Evolutionary conservation across 495 filamentous ascomycete genomes (phyloP).

Genomic region (Penicillium maclennaniae): DNA sequence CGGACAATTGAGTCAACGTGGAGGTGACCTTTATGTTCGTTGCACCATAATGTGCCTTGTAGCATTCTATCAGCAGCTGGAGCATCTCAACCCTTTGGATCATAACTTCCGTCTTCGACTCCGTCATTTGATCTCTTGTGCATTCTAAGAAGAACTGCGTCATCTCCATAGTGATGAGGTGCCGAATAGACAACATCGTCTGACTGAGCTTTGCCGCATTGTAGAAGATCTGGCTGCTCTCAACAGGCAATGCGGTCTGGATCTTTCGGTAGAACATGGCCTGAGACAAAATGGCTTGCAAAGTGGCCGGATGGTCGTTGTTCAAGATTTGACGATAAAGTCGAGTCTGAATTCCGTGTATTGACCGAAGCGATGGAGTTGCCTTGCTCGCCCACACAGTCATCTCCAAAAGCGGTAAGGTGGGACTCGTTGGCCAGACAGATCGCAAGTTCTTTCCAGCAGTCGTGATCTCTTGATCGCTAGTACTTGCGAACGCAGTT

Average conservation of each 20-base stretch:
- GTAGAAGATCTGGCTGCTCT: too few relatives aligned
- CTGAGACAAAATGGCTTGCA: too few relatives aligned
- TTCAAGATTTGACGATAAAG: constrained; percentile 15
- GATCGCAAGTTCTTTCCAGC: constrained; percentile 13
- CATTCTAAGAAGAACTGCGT: constrained; percentile 19
- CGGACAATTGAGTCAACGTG: constrained; percentile 16
- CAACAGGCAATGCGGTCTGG: too few relatives aligned
- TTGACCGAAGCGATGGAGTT: constrained; percentile 8
- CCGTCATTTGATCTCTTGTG: constrained; percentile 15
- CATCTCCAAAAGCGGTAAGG: constrained; percentile 18
- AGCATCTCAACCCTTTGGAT: constrained; percentile 15
- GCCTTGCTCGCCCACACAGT: constrained; percentile 18
- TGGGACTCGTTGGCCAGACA: constrained; percentile 12
- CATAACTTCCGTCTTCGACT: constrained; percentile 24
- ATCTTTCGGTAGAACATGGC: too few relatives aligned
- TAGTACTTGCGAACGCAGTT: constrained; percentile 12
- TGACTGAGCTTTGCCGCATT: constrained; percentile 12
- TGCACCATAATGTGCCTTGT: constrained; percentile 21
- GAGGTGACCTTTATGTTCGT: constrained; percentile 19
- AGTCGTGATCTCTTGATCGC: constrained; percentile 12
- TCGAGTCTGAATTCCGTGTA: constrained; percentile 13
- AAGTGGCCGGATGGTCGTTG: background rate
- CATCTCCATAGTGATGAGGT: constrained; percentile 21
- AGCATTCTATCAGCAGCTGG: constrained; percentile 22
- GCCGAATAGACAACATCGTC: constrained; percentile 11